phyloP scores from a whole-genome alignment of 23 red algal genomes.

The Gracilaria caudata region DNA sequence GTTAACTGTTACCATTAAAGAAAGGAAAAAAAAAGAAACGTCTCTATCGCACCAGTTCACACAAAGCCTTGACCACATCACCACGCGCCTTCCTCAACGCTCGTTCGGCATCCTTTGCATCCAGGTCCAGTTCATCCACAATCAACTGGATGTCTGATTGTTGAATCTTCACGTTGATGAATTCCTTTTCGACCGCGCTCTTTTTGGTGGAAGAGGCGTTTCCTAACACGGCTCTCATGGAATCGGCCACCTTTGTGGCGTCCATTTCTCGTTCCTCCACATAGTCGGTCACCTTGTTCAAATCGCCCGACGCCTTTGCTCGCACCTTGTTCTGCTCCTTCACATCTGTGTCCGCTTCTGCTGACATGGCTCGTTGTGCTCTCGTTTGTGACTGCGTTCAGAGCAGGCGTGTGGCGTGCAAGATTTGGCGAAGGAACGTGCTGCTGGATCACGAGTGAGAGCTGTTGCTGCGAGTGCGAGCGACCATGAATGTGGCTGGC shows the following conservation, averaged over 20 bases:
- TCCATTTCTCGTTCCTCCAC: constrained; percentile 61
- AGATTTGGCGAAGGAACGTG: too few relatives aligned
- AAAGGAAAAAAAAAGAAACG: not conserved
- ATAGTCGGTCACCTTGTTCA: constrained; percentile 59
- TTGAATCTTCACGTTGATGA: constrained; percentile 61
- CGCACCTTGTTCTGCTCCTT: constrained; percentile 59
- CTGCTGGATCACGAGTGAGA: too few relatives aligned
- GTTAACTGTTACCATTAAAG: not conserved
- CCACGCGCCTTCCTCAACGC: constrained; percentile 43
- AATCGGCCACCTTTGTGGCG: constrained; percentile 47
- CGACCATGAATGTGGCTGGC: too few relatives aligned
- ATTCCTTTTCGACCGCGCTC: not conserved
- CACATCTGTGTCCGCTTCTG: constrained; percentile 5
- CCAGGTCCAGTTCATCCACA: constrained; percentile 50
- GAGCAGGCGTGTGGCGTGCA: too few relatives aligned
- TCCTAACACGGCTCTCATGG: constrained; percentile 54
- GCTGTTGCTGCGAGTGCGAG: too few relatives aligned
- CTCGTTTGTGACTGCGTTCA: not conserved
- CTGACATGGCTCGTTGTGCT: constrained; percentile 21
- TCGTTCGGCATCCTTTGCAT: constrained; percentile 35
- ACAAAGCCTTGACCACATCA: constrained; percentile 44
- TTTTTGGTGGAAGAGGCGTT: constrained; percentile 18
- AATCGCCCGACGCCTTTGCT: constrained; percentile 49
- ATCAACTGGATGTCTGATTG: constrained; percentile 46
- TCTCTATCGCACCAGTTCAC: constrained; percentile 29